Evolutionary conservation across 2,329 filamentous ascomycete genomes (phyloP), one percentile per base, ranked within the genome.

Genomic region (Paraconiothyrium sp.): DNA sequence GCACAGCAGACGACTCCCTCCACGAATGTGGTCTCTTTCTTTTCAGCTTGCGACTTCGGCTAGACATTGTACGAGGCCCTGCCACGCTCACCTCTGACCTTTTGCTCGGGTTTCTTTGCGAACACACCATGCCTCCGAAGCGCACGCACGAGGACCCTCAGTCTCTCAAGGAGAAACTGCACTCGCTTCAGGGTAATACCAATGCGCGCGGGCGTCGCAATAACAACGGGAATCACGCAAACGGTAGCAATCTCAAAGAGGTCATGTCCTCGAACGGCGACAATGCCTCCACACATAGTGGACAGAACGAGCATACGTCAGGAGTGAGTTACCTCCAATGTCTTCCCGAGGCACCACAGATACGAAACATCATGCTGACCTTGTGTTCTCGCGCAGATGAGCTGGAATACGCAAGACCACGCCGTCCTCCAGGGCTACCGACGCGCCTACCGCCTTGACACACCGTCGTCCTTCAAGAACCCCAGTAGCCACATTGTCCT

Each of bases 341-440:
- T 27, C 52, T 58, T 51, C 47, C 49, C 30, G 41, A 43, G 41
- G 47, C 47, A 58, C 59, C 37, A 9, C 52, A 27, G n/a, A 10
- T 13, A n/a, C 14, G n/a, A 60, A 55, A 39, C 24, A 41, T 27
- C 43, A 67, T 72, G 44, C 75, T 67, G 60, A 34, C 58, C 54
- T 8, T 39, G 32, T 50, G 34, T 34, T 44, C 10, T 39, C 30
- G 47, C 43, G 41, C 54, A 86, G 84, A 84, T 86, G 64, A 78
- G 89, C 74, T 94, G 91, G 91, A 80, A 85, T 20, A 85, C 86
- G 2, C 90, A 92, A 71, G 88, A 92, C 34, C 82, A 88, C 62
- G 81, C 87, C 52, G 82, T 91, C 51, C 87, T 95, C 54, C 90
- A 94, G 74, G 84, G 86, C 67, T 95, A 95, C 83, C 88, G 91